phyloP scores from a whole-genome alignment of 345 rosid species.

The Syzygium oleosum region DNA sequence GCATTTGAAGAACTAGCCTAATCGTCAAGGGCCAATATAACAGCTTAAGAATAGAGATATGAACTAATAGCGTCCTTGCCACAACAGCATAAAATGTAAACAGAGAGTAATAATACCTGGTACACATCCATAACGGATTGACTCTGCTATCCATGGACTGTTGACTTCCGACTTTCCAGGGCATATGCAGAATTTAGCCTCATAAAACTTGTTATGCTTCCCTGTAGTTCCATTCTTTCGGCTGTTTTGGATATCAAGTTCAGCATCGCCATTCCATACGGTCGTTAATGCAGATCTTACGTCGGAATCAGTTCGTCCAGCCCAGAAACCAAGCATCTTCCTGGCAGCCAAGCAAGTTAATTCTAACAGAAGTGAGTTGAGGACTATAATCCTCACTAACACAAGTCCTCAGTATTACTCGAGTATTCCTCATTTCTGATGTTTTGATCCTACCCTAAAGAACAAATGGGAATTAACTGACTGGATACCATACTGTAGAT shows the following conservation, averaged over 20 bases:
- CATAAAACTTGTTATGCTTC: not conserved
- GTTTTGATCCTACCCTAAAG: not conserved
- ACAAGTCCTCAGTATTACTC: not conserved
- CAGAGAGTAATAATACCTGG: conserved; percentile 4
- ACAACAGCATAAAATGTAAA: not conserved
- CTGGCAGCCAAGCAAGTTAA: not conserved
- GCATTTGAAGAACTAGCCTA: not conserved
- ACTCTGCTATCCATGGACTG: not conserved
- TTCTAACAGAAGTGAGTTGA: not conserved
- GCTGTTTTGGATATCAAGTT: conserved; percentile 4
- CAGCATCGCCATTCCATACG: conserved; percentile 2
- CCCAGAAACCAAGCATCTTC: conserved; percentile 5
- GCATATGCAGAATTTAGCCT: conserved; percentile 12
- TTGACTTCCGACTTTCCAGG: conserved; percentile 5
- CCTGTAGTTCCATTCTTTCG: not conserved
- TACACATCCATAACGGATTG: conserved; percentile 15
- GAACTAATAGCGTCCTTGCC: not conserved
- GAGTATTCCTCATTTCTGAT: not conserved
- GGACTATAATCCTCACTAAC: not conserved
- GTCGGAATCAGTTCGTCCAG: conserved; percentile 2
- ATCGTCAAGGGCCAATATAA: not conserved
- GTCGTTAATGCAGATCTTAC: not conserved
- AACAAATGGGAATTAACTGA: not conserved
- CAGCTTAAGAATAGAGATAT: not conserved
- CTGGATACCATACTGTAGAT: not conserved